phyloP scores from a whole-genome alignment of 208 protist genomes.

The Naegleria lovaniensis region DNA sequence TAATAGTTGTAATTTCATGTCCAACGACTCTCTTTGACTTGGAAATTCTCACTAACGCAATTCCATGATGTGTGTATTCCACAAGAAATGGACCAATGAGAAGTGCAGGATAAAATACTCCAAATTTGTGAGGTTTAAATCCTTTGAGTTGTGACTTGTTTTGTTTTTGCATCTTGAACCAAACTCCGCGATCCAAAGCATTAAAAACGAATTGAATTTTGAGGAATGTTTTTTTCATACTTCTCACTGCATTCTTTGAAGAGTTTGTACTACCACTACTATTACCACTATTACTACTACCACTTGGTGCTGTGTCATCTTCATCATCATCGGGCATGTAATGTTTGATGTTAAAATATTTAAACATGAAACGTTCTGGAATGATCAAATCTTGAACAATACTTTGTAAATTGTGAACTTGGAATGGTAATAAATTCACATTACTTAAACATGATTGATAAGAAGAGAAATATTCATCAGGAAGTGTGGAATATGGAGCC shows the following conservation, averaged over 20 bases:
- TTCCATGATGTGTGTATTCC: not conserved
- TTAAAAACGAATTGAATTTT: not conserved
- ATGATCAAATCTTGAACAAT: not conserved
- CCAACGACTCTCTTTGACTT: not conserved
- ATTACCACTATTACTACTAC: too few species aligned
- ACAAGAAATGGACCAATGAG: not conserved
- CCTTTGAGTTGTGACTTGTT: not conserved
- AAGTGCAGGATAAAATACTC: not conserved
- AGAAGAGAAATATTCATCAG: not conserved
- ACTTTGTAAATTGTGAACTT: not conserved
- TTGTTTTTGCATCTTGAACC: not conserved
- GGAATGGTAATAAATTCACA: not conserved
- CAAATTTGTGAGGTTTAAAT: not conserved
- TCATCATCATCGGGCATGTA: not conserved
- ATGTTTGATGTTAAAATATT: not conserved
- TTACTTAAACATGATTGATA: not conserved
- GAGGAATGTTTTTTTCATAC: not conserved
- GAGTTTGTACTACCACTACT: too few species aligned
- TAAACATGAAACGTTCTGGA: not conserved
- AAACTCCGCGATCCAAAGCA: not conserved
- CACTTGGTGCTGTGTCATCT: not conserved
- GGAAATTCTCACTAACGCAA: not conserved
- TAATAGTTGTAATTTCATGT: constrained; percentile 1
- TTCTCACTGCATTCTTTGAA: not conserved
- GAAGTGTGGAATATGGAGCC: not conserved